Conservation (phyloP, 805 yeast species). For the Kazachstania viticola region DNA sequence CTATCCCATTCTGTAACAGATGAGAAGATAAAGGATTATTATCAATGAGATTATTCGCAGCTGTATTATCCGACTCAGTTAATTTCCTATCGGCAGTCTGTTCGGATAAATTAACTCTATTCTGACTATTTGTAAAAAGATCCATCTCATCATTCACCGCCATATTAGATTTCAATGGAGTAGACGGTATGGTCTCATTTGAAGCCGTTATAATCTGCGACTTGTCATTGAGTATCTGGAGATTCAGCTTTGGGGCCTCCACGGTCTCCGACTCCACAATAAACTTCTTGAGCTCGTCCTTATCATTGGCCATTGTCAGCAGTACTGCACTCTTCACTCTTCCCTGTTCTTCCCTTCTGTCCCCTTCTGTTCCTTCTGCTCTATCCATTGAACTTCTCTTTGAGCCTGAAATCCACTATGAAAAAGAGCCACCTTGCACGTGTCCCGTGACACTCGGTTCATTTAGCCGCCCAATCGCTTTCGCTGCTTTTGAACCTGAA, state of each 20-base stretch:
- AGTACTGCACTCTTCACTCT: no score
- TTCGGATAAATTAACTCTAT: neutral
- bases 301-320: slow-evolving; percentile 14
- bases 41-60: slow-evolving; percentile 10
- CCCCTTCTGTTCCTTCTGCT: no score
- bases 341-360: no score
- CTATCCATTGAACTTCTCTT: no score
- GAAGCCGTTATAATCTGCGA: slow-evolving; percentile 19
- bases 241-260: slow-evolving; percentile 32
- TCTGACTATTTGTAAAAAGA: neutral
- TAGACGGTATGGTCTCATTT: slow-evolving; percentile 9
- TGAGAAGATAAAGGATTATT: slow-evolving; percentile 22
- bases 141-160: neutral
- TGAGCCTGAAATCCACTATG: no score
- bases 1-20: slow-evolving; percentile 19
- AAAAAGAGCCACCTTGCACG: no score
- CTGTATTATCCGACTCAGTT: neutral
- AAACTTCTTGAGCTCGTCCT: slow-evolving; percentile 24
- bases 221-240: no score
- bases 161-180: neutral
- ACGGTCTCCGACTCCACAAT: slow-evolving; percentile 57
- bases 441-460: no score
- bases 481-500: no score
- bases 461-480: no score
- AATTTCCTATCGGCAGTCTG: no score